Base-by-base conservation (phyloP, 148 eudicot genomes). In the Rheum nobile region DNA sequence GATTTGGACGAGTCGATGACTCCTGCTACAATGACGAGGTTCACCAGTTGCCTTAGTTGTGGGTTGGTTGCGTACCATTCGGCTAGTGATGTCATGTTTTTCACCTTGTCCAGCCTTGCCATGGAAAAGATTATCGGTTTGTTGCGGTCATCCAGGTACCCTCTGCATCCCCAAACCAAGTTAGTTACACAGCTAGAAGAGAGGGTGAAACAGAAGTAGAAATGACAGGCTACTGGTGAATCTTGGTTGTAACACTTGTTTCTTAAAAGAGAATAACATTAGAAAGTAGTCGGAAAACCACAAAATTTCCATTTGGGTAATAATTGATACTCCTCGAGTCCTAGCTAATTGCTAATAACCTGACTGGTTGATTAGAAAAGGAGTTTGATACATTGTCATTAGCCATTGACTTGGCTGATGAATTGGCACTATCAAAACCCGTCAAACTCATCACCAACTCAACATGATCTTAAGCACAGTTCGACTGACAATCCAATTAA, bases 41-140 rank as follows among this genome's bases (percentile, higher is more conserved):
- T 88, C 17, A 73, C 88, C 46, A 86, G 72, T 16, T 77, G 80
- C 46, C 88, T 77, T 11, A 88, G 87, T 67, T 77, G 75, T 52
- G 79, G 83, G 67, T 85, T 86, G 81, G 80, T 85, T 1, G 83
- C 92, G 68, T 79, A 88, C 91, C 88, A 86, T 70, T 84, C 86
- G 4, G 83, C 78, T 70, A 88, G 77, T 71, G 89, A 89, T 26
- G 85, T 79, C n/a, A 88, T 83, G 79, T 88, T 88, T 84, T 88
- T 88, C 76, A 88, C 90, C 24, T 77, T 86, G 71, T 88, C 92
- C 22, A 88, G 90, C 71, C 92, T 86, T 63, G 92, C 89, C 92
- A 88, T 88, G 57, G 92, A 83, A 55, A 88, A 88, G 76, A 88
- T 80, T 37, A 88, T 86, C 16, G 92, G 90, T 57, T 86, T 88